Base-by-base conservation (phyloP, 345 rosid genomes). In the Erysimum cheiranthoides region DNA sequence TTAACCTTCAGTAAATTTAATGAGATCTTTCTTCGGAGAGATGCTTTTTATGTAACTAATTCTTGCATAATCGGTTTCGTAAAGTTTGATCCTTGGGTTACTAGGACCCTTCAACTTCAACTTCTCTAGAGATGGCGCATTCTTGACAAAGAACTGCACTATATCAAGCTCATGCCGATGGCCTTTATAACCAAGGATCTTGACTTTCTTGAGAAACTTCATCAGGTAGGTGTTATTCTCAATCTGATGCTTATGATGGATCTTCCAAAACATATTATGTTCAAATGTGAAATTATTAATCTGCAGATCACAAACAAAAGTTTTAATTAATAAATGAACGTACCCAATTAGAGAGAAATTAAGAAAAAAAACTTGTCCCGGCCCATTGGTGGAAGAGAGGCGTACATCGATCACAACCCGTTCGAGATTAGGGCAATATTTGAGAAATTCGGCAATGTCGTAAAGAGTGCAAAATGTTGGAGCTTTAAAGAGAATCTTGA, bases 131-230 rank as follows among this genome's bases (percentile, higher is more conserved):
- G 71, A 45, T 16, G 51, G 32, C 34, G 78, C 72, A 0, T 65
- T 17, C 21, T 18, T 1, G 4, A 9, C 27, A 56, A 74, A 74
- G 71, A 74, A 74, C 50, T 34, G 10, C 34, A 74, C 32, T 25
- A 56, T 74, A 21, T 45, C 39, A 25, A 65, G 46, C 59, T 74
- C 78, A 74, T 74, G 71, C 1, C 4, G 32, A 3, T 65, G 66
- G 7, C 43, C 32, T 56, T 74, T 74, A 12, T 56, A 74, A 32
- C 78, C 78, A 35, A 21, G 11, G 63, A 74, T 74, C 49, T 38
- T 39, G 14, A 65, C 78, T 21, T 43, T 12, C 9, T 56, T 47
- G 49, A 74, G 31, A 56, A 7, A 34, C 7, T 45, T 14, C 14
- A 74, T 3, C 13, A 1, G 3, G 58, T 34, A 40, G 16, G 16